These are phyloP conservation scores for Ustilago cynodontis DNA, from an alignment of 1,284 basidiomycete genomes.

Conservation along the genomic window DNA sequence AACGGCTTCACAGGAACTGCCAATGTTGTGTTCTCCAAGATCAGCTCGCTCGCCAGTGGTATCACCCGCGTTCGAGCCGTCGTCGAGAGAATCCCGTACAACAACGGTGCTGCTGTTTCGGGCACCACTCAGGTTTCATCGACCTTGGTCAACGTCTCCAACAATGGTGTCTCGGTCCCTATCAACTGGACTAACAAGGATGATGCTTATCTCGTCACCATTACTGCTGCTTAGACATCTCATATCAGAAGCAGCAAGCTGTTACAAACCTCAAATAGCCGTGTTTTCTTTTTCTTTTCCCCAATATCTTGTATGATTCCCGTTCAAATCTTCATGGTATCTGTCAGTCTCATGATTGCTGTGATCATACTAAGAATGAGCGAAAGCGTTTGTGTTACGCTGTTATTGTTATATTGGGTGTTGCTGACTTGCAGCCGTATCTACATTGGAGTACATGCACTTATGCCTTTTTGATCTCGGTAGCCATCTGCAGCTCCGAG, in stretches of 20 bases:
- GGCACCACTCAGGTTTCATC: neutral
- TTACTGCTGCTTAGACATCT: neutral
- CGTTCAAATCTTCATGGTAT: too few relatives aligned
- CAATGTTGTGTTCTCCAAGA: neutral
- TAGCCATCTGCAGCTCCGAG: slow-evolving; percentile 31
- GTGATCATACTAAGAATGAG: too few relatives aligned
- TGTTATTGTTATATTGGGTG: too few relatives aligned
- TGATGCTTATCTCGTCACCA: neutral
- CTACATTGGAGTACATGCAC: neutral
- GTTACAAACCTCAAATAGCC: too few relatives aligned
- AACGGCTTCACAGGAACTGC: neutral
- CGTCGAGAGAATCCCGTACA: neutral
- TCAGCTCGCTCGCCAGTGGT: neutral
- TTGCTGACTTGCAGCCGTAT: too few relatives aligned
- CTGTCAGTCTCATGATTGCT: too few relatives aligned
- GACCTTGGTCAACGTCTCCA: neutral
- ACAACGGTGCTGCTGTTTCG: neutral
- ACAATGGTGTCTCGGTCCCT: neutral
- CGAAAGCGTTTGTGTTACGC: too few relatives aligned
- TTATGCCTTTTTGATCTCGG: slow-evolving; percentile 12
- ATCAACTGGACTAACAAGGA: neutral
- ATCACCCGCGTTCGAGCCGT: neutral
- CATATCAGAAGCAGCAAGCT: too few relatives aligned
- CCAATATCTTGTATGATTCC: too few relatives aligned
- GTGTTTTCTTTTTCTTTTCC: too few relatives aligned